phyloP scores from a whole-genome alignment of 148 eudicot species.

The Simmondsia chinensis region DNA sequence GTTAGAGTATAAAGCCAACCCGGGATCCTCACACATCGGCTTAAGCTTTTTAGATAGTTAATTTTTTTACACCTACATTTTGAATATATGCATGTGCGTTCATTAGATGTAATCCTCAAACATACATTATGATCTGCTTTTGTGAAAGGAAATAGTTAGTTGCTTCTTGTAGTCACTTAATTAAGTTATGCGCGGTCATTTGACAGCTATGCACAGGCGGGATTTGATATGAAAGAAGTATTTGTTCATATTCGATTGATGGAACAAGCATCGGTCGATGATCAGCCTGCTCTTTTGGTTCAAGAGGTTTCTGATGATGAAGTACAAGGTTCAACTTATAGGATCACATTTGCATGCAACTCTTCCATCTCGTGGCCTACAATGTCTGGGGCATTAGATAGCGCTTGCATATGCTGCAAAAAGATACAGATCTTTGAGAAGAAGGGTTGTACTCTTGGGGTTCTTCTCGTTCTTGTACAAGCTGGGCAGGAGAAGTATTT shows the following conservation, averaged over 20 bases:
- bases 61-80: too few species aligned
- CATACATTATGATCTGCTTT: too few species aligned
- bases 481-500: slow-evolving; percentile 59
- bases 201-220: slow-evolving; percentile 85
- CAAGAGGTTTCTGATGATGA: slow-evolving; percentile 62
- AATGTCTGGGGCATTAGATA: slow-evolving; percentile 59
- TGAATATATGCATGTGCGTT: too few species aligned
- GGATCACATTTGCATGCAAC: slow-evolving; percentile 80
- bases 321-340: slow-evolving; percentile 36
- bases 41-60: too few species aligned
- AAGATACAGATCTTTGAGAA: slow-evolving; percentile 85
- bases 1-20: too few species aligned
- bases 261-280: slow-evolving; percentile 72
- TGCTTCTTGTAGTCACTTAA: too few species aligned
- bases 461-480: slow-evolving; percentile 44
- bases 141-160: too few species aligned
- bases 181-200: too few species aligned
- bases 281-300: slow-evolving; percentile 65
- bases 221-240: slow-evolving; percentile 93
- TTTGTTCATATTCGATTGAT: slow-evolving; percentile 73
- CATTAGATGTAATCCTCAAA: too few species aligned
- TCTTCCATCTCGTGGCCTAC: slow-evolving; percentile 69
- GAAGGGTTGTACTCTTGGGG: slow-evolving; percentile 68
- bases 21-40: too few species aligned
- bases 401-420: slow-evolving; percentile 62